These are phyloP conservation scores for Aphanomyces euteiches DNA, from an alignment of 352 stramenopile genomes.

Conservation along the genomic window DNA sequence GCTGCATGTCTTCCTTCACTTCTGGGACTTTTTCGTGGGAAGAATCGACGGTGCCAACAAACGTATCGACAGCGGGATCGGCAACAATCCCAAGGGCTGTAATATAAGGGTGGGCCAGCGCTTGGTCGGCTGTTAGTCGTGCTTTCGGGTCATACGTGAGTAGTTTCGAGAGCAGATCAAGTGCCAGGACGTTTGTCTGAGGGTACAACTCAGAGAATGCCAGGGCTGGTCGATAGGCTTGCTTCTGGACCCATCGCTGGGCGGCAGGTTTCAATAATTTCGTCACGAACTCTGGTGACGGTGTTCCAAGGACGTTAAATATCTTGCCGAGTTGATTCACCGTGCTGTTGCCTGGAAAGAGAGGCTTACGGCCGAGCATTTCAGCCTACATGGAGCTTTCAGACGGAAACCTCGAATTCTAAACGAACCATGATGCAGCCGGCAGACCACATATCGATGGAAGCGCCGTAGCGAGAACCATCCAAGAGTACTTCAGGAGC, in stretches of 20 bases:
- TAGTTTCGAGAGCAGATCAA: constrained; percentile 73
- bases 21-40: constrained; percentile 63
- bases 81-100: constrained; percentile 34
- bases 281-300: constrained; percentile 58
- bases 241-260: constrained; percentile 65
- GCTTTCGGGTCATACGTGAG: constrained; percentile 59
- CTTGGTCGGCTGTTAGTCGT: constrained; percentile 87
- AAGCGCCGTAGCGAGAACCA: constrained; percentile 67
- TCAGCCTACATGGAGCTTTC: constrained; percentile 56
- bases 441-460: constrained; percentile 77
- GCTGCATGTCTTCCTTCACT: constrained; percentile 63
- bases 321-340: constrained; percentile 97
- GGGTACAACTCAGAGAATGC: constrained; percentile 72
- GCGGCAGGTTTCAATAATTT: constrained; percentile 67
- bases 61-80: constrained; percentile 61
- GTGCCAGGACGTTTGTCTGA: constrained; percentile 59
- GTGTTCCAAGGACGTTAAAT: constrained; percentile 89
- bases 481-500: constrained; percentile 92
- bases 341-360: constrained; percentile 96
- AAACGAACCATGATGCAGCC: constrained; percentile 88
- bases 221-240: constrained; percentile 51
- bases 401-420: background rate
- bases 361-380: constrained; percentile 88
- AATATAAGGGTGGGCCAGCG: constrained; percentile 93
- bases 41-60: constrained; percentile 62